Base-by-base conservation (phyloP, 306 rosid genomes). In the Astragalus membranaceus region DNA sequence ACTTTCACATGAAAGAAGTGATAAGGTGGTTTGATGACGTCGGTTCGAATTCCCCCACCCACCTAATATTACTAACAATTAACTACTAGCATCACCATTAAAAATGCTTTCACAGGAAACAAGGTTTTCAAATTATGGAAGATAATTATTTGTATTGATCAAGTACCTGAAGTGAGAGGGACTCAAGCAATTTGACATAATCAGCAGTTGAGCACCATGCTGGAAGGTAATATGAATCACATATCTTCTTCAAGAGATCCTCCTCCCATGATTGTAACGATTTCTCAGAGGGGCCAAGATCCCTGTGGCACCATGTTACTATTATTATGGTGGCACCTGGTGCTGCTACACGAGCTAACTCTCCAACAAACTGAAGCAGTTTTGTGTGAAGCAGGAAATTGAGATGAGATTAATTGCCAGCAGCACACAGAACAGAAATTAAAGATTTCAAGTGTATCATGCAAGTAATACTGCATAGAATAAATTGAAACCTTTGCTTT, bases 251-350 rank as follows among this genome's bases (percentile, higher is more conserved):
- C 60, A 94, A 77, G 15, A 88, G 96, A 46, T 73, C 51, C 35
- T 80, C 52, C 85, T 94, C 98, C 88, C 91, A 89, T 33, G 86
- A 83, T 68, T 80, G 64, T 75, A 94, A 63, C 35, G 90, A 73
- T 14, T 78, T 14, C 69, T 93, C 98, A 50, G 55, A 78, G 5
- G 88, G 85, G 23, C 73, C 84, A 62, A 93, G 94, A 84, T 94
- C 90, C 75, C 97, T 84, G 75, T 90, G 98, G 72, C 98, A 94
- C 97, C 98, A 94, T 58, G 97, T 94, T 16, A 90, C 98, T 36
- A 94, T 64, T 55, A 94, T 85, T 54, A 94, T 87, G 10, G 87
- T 90, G 29, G 61, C 96, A 37, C 94, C 97, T 0, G 98, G 97
- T 13, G 98, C 96, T 60, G 97, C 92, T 54, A 94, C 97, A 42